phyloP scores from a whole-genome alignment of 306 rosid species.

The Chamaecrista fasciculata region DNA sequence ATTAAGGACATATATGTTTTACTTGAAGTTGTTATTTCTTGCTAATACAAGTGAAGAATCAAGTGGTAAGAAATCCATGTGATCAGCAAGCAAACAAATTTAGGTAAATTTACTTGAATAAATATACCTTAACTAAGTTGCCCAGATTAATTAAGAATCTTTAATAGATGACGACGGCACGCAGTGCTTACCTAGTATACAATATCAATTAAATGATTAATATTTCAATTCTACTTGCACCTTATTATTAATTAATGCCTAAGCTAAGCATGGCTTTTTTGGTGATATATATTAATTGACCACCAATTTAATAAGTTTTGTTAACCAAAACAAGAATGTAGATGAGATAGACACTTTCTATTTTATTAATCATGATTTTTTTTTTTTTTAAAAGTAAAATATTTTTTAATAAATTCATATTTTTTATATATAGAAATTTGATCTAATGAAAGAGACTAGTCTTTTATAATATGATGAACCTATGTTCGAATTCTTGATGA shows the following conservation, averaged over 20 bases:
- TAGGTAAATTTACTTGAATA: neutral
- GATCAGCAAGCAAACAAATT: neutral
- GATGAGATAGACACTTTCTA: too few relatives aligned
- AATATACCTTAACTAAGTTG: slow-evolving; percentile 1
- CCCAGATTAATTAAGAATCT: neutral
- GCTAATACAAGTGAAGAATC: slow-evolving; percentile 29
- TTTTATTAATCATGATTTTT: too few relatives aligned
- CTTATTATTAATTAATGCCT: neutral
- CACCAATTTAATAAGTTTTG: neutral
- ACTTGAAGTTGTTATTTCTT: neutral
- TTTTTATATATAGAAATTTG: too few relatives aligned
- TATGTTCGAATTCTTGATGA: too few relatives aligned
- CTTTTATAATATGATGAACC: too few relatives aligned
- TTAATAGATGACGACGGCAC: neutral
- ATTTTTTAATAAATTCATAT: too few relatives aligned
- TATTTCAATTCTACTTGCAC: neutral
- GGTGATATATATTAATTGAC: neutral
- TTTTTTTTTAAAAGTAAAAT: too few relatives aligned
- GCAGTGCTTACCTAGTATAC: too few relatives aligned
- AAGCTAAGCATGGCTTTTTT: neutral
- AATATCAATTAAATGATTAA: neutral
- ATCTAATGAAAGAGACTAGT: too few relatives aligned
- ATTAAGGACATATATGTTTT: slow-evolving; percentile 16
- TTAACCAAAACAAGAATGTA: neutral
- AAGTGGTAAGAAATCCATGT: neutral